Evolutionary conservation across 2,329 filamentous ascomycete genomes (phyloP), one percentile per base, ranked within the genome.

Genomic region (Sordariomycetes sp.): DNA sequence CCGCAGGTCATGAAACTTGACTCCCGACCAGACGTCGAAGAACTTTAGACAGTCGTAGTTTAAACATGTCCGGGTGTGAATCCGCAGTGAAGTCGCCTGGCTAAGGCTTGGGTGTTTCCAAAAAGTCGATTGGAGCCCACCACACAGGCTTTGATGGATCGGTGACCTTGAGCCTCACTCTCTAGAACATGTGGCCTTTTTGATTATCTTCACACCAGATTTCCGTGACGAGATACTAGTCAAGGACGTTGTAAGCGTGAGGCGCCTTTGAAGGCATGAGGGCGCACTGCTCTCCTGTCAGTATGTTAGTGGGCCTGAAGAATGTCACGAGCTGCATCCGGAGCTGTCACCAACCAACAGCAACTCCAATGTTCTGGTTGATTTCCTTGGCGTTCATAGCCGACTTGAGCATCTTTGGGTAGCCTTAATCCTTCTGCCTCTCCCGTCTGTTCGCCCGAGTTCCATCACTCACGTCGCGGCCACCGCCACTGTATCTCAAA

Each of bases 151-250:
- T 54, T 2, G 45, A 34, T 3, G n/a, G 64, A 59, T 83, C 66
- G 0, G 87, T 68, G 60, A 86, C 86, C 65, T 90, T 83, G 3
- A 89, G 76, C 0, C 86, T 79, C 28, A 86, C 75, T 61, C 81
- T 82, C 62, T 79, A 76, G 0, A 68, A 61, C 1, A 62, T 65
- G 6, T 68, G 63, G 2, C 65, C 66, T 1, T 72, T 66, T 0
- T 69, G 60, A 4, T 70, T 70, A 59, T 74, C 76, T 62, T 91
- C 87, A 12, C 69, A 73, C 87, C 87, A 91, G 0, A 89, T 72
- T 54, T 85, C 72, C 0, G 84, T 86, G 13, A 87, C 72, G 54
- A 83, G 80, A 65, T 88, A 90, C 66, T 76, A 83, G n/a, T 75
- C 85, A 50, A 90, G 72, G 0, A 89, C 81, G 57, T 78, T 82